These are phyloP conservation scores for Eustoma russellianum DNA, from an alignment of 257 asterid genomes.

Conservation along the genomic window DNA sequence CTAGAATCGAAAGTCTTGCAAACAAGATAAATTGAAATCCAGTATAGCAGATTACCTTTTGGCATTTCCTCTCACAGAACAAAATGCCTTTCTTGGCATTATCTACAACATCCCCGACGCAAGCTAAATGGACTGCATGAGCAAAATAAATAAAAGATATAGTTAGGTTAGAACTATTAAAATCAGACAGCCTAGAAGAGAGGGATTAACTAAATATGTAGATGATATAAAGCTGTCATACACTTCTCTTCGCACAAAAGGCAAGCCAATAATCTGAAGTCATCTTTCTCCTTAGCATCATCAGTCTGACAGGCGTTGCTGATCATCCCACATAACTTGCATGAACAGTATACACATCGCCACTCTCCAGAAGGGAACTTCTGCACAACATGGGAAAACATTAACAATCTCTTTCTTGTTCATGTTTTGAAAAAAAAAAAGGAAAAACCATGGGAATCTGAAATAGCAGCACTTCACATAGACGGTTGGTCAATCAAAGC, in stretches of 20 bases:
- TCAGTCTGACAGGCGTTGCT: slow-evolving; percentile 28
- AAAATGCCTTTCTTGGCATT: slow-evolving; percentile 26
- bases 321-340: slow-evolving; percentile 79
- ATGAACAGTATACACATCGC: slow-evolving; percentile 78
- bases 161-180: slow-evolving; percentile 2
- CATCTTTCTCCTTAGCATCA: slow-evolving; percentile 19
- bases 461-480: no score
- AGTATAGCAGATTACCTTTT: slow-evolving; percentile 37
- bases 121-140: slow-evolving; percentile 64
- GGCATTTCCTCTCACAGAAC: slow-evolving; percentile 80
- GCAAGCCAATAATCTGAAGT: slow-evolving; percentile 44
- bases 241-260: slow-evolving; percentile 82
- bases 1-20: no score
- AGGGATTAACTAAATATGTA: slow-evolving; percentile 9
- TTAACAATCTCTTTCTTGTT: not conserved
- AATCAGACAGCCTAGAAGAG: slow-evolving; percentile 2
- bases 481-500: no score
- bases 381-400: slow-evolving; percentile 11
- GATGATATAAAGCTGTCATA: slow-evolving; percentile 19
- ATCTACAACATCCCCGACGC: slow-evolving; percentile 37
- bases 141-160: slow-evolving; percentile 8
- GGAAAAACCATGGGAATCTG: no score
- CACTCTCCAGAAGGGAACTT: slow-evolving; percentile 88
- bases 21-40: no score
- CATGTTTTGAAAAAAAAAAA: not conserved